Base-by-base conservation (phyloP, 495 filamentous ascomycete genomes). In the Penicillium ucsense region DNA sequence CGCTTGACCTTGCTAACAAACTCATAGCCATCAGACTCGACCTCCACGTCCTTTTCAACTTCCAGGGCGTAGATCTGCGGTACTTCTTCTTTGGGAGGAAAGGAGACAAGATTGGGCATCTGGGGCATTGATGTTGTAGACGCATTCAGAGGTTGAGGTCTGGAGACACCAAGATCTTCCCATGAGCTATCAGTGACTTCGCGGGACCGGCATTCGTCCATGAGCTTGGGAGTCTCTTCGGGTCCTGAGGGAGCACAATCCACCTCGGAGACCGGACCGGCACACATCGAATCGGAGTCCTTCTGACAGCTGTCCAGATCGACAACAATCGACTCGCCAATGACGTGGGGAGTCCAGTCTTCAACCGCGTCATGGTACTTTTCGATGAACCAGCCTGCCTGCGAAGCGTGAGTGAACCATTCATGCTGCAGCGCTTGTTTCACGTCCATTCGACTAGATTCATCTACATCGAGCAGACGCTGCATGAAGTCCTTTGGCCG, bases 401-500 rank as follows among this genome's bases (percentile, higher is more conserved):
- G 63, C 4, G 52, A 40, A 10, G 57, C 51, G 40, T 76, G 71
- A 3, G 62, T 74, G 54, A 86, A 81, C 83, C 83, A 87, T 8
- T 43, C 32, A 63, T 87, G 81, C 10, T 54, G 29, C 47, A 82
- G 56, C 4, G 81, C 81, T 61, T 80, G 54, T 8, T 65, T 67
- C 4, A 72, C 78, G 35, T 70, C 72, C 62, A 83, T 69, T 29
- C 84, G 70, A 33, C 55, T 36, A 1, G 52, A 49, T 46, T 79
- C 75, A 39, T 81, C 69, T 3, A 75, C 58, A 6, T 70, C 62
- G 0, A 86, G 65, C 28, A 83, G 71, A 20, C 57, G 61, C 9
- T 55, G 65, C 35, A 86, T 61, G 47, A 86, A 85, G 28, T 76
- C 64, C 51, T 71, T 70, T 4, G 78, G 68, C 31, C 67, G 50